Conservation (phyloP, 495 filamentous ascomycete genomes). For the Xylaria telfairii region DNA sequence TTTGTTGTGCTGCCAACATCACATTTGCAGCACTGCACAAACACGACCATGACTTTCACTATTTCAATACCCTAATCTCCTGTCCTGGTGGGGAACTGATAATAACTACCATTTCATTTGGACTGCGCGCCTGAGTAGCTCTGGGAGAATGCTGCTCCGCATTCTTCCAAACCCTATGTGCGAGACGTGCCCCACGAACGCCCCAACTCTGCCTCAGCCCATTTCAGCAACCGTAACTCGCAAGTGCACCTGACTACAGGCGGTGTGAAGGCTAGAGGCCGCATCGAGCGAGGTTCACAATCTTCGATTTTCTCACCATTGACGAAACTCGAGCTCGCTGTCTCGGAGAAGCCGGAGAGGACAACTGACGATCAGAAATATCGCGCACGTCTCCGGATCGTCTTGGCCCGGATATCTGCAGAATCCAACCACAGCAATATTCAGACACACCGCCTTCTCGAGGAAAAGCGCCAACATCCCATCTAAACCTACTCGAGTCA, state of each 20-base stretch:
- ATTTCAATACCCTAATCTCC: background rate
- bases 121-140: background rate
- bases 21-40: background rate
- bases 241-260: background rate
- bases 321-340: background rate
- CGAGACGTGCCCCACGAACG: background rate
- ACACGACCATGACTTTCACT: background rate
- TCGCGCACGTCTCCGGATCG: conserved; percentile 10
- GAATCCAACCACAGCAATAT: background rate
- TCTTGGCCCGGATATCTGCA: background rate
- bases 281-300: background rate
- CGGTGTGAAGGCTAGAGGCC: background rate
- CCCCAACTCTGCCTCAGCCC: background rate
- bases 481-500: background rate
- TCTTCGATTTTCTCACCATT: background rate
- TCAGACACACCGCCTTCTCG: conserved; percentile 17
- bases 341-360: background rate
- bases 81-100: background rate
- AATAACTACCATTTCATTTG: background rate
- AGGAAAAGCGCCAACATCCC: background rate
- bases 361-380: conserved; percentile 7
- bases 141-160: conserved; percentile 7
- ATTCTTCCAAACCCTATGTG: conserved; percentile 8
- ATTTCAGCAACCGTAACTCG: background rate
- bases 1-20: background rate